Base-by-base conservation (phyloP, 108 stramenopile species). In the Nitzschia inconspicua region DNA sequence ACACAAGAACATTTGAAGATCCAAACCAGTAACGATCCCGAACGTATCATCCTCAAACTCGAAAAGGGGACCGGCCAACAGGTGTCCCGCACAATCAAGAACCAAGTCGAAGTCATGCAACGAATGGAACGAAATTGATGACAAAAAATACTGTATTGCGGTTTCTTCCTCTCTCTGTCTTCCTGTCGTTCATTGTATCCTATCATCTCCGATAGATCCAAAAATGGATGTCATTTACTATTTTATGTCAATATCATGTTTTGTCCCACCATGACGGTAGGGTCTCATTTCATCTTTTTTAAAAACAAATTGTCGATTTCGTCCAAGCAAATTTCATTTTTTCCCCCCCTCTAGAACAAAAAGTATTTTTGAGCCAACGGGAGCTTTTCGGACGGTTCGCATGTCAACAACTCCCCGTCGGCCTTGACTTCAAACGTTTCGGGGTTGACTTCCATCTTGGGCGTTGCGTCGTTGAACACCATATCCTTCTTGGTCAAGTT, bases 371-470 rank as follows among this genome's bases (percentile, higher is more conserved):
- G 96, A 28, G 96, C 88, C 54, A 98, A 73, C 16, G 98, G 88
- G 18, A 97, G 68, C 57, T 76, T 81, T 4, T 77, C 66, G 27
- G 86, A 75, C 7, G 96, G 96, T 50, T 96, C 93, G 65, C 96
- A 98, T 60, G 70, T 78, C 22, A 98, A 66, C 30, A 76, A 61
- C 65, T 92, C 90, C 35, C 96, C 96, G 81, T 97, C 88, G 1
- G 94, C 96, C 19, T 76, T 73, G 32, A 97, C 97, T 65, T 94
- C 77, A 75, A 95, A 98, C 0, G 96, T 97, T 80, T 98, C 96
- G 8, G 98, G 93, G 72, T 98, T 83, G 22, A 98, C 95, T 37
- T 73, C 70, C 58, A 98, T 82, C 30, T 84, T 78, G n/a, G 98
- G 98, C 24, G 82, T 75, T 23, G 70, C 66, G 77, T 91, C 70